phyloP scores from a whole-genome alignment of 78 protist genomes.

The Speleostelium caveatum region DNA sequence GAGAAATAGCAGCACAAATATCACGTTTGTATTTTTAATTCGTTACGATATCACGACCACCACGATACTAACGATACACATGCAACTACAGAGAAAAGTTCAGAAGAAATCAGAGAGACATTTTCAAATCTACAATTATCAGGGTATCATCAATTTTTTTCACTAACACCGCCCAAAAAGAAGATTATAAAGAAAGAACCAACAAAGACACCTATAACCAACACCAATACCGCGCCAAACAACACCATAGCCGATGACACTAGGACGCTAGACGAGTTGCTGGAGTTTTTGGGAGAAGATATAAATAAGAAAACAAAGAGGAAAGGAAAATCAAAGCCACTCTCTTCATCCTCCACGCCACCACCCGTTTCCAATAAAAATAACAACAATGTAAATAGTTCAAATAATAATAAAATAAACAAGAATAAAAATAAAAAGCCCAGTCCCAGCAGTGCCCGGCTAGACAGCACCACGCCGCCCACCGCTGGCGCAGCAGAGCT shows the following conservation, averaged over 20 bases:
- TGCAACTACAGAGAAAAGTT: slow-evolving; percentile 22
- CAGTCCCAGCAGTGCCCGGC: not conserved
- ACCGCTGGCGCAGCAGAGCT: not conserved
- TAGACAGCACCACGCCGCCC: not conserved
- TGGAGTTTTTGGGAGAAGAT: slow-evolving; percentile 43
- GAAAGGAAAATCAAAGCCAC: slow-evolving; percentile 12
- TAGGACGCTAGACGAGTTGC: slow-evolving; percentile 22
- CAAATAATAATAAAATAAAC: not conserved
- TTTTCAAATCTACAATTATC: slow-evolving; percentile 33
- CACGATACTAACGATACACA: not conserved
- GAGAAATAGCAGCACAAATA: slow-evolving; percentile 58
- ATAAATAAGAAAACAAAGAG: not conserved
- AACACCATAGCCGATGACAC: not conserved
- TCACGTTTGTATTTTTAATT: slow-evolving; percentile 34
- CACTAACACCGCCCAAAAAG: slow-evolving; percentile 1
- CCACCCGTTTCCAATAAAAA: too few relatives aligned
- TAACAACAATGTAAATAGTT: not conserved
- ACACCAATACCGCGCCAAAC: not conserved
- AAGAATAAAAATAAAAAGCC: not conserved
- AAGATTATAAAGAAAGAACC: slow-evolving; percentile 20
- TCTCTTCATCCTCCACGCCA: too few relatives aligned
- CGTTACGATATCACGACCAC: not conserved
- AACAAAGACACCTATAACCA: not conserved
- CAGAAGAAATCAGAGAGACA: slow-evolving; percentile 49
- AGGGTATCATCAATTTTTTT: slow-evolving; percentile 25